A percentile compares a stretch with the other conserved stretches of the same genome.
Evolutionary conservation across 2,329 filamentous ascomycete genomes (phyloP).

Genomic region (Verticillium tricorpus): DNA sequence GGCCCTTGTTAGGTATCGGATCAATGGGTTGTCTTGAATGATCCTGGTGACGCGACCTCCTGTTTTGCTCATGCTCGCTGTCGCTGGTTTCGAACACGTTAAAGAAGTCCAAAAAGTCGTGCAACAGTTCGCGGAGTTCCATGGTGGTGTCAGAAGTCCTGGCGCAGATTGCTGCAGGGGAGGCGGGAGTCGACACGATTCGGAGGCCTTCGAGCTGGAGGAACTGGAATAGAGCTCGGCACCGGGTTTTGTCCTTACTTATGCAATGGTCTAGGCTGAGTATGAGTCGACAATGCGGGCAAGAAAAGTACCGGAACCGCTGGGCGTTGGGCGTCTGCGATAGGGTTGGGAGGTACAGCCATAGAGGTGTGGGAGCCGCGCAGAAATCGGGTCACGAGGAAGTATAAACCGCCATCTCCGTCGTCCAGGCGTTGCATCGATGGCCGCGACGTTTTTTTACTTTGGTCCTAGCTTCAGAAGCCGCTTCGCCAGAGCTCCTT

Average conservation of each 20-base stretch:
- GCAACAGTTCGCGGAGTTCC: no score
- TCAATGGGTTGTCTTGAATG: neutral
- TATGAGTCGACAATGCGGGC: neutral
- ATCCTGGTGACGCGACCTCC: neutral
- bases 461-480: slow-evolving; percentile 25
- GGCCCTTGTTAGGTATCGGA: neutral
- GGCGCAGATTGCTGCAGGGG: no score
- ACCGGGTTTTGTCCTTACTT: no score
- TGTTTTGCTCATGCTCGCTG: no score
- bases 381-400: neutral
- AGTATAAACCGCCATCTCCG: neutral
- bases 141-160: no score
- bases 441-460: neutral
- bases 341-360: neutral
- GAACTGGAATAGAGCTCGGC: no score
- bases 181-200: no score
- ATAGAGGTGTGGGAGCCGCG: neutral
- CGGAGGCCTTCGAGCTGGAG: no score
- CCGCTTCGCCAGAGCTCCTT: slow-evolving; percentile 78
- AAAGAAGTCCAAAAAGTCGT: no score
- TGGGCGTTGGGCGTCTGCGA: neutral
- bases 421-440: neutral
- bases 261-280: no score
- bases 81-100: no score
- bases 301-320: neutral